phyloP scores from a whole-genome alignment of 192 early-diverging fungal species.

The Gryganskiella cystojenkinii region DNA sequence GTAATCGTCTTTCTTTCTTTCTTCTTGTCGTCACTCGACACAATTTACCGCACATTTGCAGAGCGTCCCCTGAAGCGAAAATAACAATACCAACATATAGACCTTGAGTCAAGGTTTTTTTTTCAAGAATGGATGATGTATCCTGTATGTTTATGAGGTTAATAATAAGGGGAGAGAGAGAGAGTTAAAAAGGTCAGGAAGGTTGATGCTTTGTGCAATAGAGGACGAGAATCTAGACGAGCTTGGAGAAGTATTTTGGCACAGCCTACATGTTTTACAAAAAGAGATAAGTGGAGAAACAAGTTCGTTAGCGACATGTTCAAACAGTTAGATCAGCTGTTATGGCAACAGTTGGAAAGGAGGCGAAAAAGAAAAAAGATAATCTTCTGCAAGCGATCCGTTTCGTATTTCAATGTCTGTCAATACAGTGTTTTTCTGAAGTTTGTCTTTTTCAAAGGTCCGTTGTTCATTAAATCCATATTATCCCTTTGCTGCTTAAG shows the following conservation, averaged over 20 bases:
- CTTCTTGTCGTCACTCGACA: not conserved
- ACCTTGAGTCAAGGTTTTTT: not conserved
- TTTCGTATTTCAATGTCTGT: no score
- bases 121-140: no score
- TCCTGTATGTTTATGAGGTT: slow-evolving; percentile 3
- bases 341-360: no score
- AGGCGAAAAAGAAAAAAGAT: no score
- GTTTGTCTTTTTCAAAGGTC: no score
- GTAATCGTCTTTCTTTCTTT: not conserved
- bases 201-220: not conserved
- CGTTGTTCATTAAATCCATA: no score
- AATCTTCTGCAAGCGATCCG: no score
- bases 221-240: slow-evolving; percentile 33
- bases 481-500: no score
- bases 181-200: not conserved
- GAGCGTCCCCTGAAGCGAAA: not conserved
- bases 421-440: no score
- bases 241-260: slow-evolving; percentile 49
- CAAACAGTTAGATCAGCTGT: no score
- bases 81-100: not conserved
- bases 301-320: not conserved
- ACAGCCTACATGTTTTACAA: slow-evolving; percentile 15
- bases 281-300: not conserved
- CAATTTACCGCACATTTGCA: not conserved
- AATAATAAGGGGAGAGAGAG: not conserved